Conservation (phyloP, 2,329 filamentous ascomycete genomes). For the Zasmidium cellare region DNA sequence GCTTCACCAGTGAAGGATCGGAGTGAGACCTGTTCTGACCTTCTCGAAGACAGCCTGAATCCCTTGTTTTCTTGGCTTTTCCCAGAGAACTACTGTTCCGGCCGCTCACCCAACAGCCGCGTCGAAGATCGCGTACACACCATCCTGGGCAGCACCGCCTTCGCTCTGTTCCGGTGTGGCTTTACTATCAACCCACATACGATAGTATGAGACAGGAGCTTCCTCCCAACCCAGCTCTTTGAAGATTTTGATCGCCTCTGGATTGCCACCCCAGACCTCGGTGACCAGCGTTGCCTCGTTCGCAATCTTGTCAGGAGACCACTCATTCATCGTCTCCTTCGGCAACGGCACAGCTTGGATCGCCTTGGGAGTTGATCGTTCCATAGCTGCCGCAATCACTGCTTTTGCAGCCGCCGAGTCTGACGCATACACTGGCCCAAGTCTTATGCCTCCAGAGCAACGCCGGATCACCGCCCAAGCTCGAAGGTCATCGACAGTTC, state of each 20-base stretch:
- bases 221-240: constrained; percentile 35
- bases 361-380: constrained; percentile 16
- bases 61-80: background rate
- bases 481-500: constrained; percentile 18
- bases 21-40: background rate
- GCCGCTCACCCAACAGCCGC: constrained; percentile 21
- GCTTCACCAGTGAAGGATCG: background rate
- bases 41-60: too few relatives aligned
- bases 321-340: constrained; percentile 14
- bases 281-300: constrained; percentile 28
- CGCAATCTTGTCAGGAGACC: constrained; percentile 16
- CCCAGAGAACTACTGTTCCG: background rate
- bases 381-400: constrained; percentile 31
- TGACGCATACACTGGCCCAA: constrained; percentile 40
- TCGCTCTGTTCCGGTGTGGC: constrained; percentile 34
- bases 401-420: constrained; percentile 26
- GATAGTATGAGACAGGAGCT: constrained; percentile 35
- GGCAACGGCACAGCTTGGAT: constrained; percentile 12
- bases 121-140: constrained; percentile 40
- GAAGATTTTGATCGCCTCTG: constrained; percentile 32
- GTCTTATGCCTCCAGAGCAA: constrained; percentile 34
- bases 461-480: constrained; percentile 36
- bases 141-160: constrained; percentile 32
- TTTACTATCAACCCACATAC: constrained; percentile 40
- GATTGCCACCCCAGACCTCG: constrained; percentile 38